Evolutionary conservation across 176 grass and related monocot species (phyloP).

Genomic region (Chloris gayana): DNA sequence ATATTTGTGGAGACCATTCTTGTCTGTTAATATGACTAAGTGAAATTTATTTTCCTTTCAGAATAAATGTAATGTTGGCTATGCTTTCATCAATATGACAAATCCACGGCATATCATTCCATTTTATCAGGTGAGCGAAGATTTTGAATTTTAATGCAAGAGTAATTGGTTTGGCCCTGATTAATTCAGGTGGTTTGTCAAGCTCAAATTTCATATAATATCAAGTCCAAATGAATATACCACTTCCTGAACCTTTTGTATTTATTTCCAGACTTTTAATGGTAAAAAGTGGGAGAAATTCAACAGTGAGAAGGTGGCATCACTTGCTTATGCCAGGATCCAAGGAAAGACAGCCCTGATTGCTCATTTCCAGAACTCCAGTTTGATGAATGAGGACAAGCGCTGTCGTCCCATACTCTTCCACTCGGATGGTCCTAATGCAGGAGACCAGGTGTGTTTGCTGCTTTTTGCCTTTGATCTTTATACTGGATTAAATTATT

Average conservation of each 20-base stretch:
- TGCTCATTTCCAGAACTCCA: constrained; percentile 95
- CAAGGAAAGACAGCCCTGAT: constrained; percentile 82
- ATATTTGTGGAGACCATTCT: constrained; percentile 2
- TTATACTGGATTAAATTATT: not conserved
- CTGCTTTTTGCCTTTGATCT: not conserved
- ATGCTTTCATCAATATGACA: constrained; percentile 97
- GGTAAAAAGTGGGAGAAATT: constrained; percentile 99
- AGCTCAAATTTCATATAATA: constrained; percentile 22
- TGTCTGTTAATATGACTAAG: constrained; percentile 23
- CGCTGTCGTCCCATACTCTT: constrained; percentile 95
- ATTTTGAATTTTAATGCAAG: not conserved
- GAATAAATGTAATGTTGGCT: constrained; percentile 98
- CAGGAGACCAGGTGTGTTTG: constrained; percentile 83
- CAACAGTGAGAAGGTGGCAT: constrained; percentile 97
- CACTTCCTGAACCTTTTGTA: constrained; percentile 23
- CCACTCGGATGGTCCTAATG: constrained; percentile 94
- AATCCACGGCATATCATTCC: constrained; percentile 78
- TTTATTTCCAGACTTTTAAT: constrained; percentile 68
- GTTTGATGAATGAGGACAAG: constrained; percentile 99
- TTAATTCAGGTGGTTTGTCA: constrained; percentile 21
- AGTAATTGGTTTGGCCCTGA: not conserved
- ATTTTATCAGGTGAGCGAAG: constrained; percentile 79
- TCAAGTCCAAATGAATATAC: constrained; percentile 20
- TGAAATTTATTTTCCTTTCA: constrained; percentile 43
- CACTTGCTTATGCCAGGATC: constrained; percentile 96